Percentiles rank a stretch among this genome's conserved stretches.
phyloP scores from a whole-genome alignment of 208 protist species.

The Wallacemonas sp. region DNA sequence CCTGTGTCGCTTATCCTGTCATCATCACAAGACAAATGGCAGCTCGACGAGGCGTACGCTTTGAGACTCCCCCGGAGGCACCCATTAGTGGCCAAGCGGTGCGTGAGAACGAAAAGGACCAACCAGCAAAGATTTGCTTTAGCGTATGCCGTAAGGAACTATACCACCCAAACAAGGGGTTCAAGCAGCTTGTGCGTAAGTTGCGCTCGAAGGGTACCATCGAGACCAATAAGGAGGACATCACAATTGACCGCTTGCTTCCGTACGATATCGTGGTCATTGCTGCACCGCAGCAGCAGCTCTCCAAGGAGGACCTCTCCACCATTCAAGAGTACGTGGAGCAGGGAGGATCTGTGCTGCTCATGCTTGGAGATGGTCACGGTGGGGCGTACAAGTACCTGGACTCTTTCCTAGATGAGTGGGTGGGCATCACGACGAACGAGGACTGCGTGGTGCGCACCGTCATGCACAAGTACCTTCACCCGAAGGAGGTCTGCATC shows the following conservation, averaged over 20 bases:
- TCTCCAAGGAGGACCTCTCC: conserved; percentile 76
- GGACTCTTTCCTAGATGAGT: conserved; percentile 78
- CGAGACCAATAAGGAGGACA: conserved; percentile 90
- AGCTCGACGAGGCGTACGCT: conserved; percentile 9
- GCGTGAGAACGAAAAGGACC: conserved; percentile 27
- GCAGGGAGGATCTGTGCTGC: conserved; percentile 88
- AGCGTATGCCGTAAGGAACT: conserved; percentile 89
- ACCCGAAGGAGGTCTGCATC: conserved; percentile 95
- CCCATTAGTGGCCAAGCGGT: conserved; percentile 4
- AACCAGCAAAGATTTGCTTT: conserved; percentile 77
- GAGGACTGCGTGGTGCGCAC: conserved; percentile 94
- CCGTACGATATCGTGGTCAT: conserved; percentile 82
- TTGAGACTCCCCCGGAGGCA: conserved; percentile 6
- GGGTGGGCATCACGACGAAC: conserved; percentile 93
- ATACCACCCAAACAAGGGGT: conserved; percentile 89
- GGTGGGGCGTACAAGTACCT: conserved; percentile 84
- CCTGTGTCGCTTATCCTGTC: background rate
- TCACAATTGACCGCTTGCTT: conserved; percentile 75
- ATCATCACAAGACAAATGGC: no score
- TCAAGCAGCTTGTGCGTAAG: conserved; percentile 82
- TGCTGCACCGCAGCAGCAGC: conserved; percentile 66
- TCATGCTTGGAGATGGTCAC: conserved; percentile 93
- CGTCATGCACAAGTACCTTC: conserved; percentile 95
- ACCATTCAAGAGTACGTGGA: conserved; percentile 87
- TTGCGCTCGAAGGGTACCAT: conserved; percentile 72